A percentile compares a stretch with the other conserved stretches of the same genome.
These are phyloP conservation scores for Capronia coronata DNA, from an alignment of 2,329 filamentous ascomycete genomes.

Conservation along the genomic window DNA sequence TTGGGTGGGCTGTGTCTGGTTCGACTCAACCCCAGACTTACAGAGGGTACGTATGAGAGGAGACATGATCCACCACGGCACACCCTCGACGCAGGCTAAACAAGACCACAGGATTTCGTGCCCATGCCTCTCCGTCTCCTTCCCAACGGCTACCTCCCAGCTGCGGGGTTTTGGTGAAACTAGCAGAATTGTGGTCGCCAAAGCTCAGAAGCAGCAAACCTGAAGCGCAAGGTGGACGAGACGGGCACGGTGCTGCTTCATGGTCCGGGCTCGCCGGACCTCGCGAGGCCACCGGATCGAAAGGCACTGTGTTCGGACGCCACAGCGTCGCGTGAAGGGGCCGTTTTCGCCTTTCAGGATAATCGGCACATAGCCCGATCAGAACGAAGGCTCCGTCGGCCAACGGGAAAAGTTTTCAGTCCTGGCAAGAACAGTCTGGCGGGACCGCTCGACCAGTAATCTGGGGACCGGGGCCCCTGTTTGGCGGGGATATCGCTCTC, in stretches of 20 bases:
- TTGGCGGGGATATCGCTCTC: slow-evolving; percentile 7
- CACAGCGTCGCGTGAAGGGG: neutral
- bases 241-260: neutral
- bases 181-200: neutral
- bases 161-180: too few species aligned
- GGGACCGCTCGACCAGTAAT: slow-evolving; percentile 1
- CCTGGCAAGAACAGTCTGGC: neutral
- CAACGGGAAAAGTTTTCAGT: neutral
- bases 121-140: too few species aligned
- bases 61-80: too few species aligned
- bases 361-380: neutral
- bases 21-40: too few species aligned
- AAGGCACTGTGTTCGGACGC: neutral
- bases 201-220: neutral
- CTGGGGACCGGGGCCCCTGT: slow-evolving; percentile 2
- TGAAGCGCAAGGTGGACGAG: neutral
- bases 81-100: too few species aligned
- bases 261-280: neutral
- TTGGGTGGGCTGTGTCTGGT: too few species aligned
- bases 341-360: neutral
- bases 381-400: neutral
- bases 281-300: neutral
- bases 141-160: too few species aligned
- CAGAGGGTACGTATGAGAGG: too few species aligned
- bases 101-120: too few species aligned